A percentile compares a stretch with the other conserved stretches of the same genome.
Conservation (phyloP, 176 grass and related monocot genomes). For the Eremochloa ophiuroides region DNA sequence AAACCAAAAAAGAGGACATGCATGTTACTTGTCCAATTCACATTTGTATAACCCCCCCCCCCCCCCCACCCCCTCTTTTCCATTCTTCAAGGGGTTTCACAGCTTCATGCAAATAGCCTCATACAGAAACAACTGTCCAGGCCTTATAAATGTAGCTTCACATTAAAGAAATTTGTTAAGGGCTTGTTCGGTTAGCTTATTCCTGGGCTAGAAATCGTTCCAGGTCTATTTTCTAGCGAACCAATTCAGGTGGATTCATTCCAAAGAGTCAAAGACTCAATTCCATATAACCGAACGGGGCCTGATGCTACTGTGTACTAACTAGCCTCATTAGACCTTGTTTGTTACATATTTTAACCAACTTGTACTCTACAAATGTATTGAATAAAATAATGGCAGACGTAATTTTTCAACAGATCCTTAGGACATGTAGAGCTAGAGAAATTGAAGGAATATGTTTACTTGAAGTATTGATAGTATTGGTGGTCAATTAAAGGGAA, state of each 20-base stretch:
- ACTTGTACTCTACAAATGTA: constrained; percentile 8
- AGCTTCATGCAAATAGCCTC: background rate
- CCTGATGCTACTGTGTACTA: background rate
- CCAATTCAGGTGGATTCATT: no score
- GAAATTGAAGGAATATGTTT: background rate
- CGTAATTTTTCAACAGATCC: constrained; percentile 22
- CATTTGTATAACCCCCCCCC: background rate
- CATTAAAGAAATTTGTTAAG: background rate
- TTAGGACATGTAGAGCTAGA: constrained; percentile 7
- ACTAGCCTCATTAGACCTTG: background rate
- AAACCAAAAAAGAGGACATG: background rate
- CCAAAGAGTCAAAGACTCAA: no score
- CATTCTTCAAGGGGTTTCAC: background rate
- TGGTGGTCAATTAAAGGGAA: constrained; percentile 14
- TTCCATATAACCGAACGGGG: no score
- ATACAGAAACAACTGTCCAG: background rate
- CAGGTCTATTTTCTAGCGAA: no score
- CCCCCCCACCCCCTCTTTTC: background rate
- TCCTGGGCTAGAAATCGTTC: no score
- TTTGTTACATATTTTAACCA: background rate
- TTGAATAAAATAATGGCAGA: background rate
- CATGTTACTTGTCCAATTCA: constrained; percentile 3
- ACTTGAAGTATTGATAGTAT: constrained; percentile 2
- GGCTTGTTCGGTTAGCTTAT: no score
- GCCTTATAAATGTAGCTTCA: background rate